Base-by-base conservation (phyloP, 257 asterid genomes). In the Rauvolfia tetraphylla region DNA sequence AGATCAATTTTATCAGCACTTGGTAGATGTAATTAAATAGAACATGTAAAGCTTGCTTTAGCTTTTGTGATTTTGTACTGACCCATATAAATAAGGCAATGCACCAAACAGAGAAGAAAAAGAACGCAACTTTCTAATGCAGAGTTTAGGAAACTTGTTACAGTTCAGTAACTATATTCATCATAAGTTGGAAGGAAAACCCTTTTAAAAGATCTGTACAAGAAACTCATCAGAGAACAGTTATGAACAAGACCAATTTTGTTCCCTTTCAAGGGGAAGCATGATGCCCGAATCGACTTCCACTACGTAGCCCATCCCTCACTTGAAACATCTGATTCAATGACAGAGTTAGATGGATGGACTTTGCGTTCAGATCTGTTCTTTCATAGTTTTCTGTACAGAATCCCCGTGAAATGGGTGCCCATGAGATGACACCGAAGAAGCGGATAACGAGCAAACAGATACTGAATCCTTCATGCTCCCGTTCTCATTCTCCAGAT, bases 281-380 rank as follows among this genome's bases (percentile, higher is more conserved):
- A 42, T 3, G n/a, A 49, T 18, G 29, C 31, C 1, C 17, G 23
- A 53, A 31, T 29, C 11, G 73, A 7, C n/a, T 22, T 15, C 51
- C 31, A 38, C 31, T 1, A 14, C 33, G 49, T 23, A 31, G 25
- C 42, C 44, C 44, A 39, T 66, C n/a, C 2, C 11, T 7, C 70
- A 65, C n/a, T 17, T 59, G 27, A 34, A 33, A 65, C 65, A 49
- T 22, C 10, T 20, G 46, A 68, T 27, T 77, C 75, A 46, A 8
- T 58, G 49, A 22, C 74, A 33, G 34, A 39, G 0, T 23, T 39
- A 18, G 84, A 75, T 31, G 82, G 79, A 74, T 72, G 83, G 68
- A 77, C 76, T 72, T 79, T 79, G 36, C 78, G 8, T 68, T 79
- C 88, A 63, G 84, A 82, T 78, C 77, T 76, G 66, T 56, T 77